Evolutionary conservation across 495 filamentous ascomycete genomes (phyloP).

Genomic region (Sordaria brevicollis): DNA sequence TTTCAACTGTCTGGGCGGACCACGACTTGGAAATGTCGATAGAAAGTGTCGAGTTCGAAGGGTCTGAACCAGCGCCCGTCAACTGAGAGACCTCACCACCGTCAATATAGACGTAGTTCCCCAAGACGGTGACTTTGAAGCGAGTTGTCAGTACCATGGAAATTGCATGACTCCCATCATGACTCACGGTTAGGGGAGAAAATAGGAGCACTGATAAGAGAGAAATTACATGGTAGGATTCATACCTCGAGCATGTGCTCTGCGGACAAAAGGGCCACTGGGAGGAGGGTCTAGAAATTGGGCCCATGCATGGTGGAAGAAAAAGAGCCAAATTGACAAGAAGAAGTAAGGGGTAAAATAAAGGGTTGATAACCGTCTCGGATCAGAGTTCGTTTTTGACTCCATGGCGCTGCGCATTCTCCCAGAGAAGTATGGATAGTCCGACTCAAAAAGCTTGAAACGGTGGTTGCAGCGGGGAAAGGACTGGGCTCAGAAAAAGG

Average conservation of each 20-base stretch:
- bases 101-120: slow-evolving; percentile 12
- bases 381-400: not conserved
- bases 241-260: not conserved
- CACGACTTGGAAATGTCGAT: not conserved
- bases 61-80: not conserved
- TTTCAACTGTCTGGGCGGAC: not conserved
- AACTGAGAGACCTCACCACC: slow-evolving; percentile 9
- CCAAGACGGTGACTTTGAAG: slow-evolving; percentile 4
- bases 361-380: not conserved
- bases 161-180: not conserved
- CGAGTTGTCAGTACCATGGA: not conserved
- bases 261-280: not conserved
- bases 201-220: accelerated
- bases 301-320: not conserved
- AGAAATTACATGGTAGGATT: not conserved
- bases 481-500: not conserved
- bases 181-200: no score
- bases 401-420: not conserved
- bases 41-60: slow-evolving; percentile 1
- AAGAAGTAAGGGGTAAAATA: not conserved
- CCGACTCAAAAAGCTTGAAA: not conserved
- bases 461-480: not conserved
- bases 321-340: not conserved
- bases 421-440: not conserved
- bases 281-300: not conserved